phyloP scores from a whole-genome alignment of 768 basidiomycete genomes.

The Megacollybia marginata region DNA sequence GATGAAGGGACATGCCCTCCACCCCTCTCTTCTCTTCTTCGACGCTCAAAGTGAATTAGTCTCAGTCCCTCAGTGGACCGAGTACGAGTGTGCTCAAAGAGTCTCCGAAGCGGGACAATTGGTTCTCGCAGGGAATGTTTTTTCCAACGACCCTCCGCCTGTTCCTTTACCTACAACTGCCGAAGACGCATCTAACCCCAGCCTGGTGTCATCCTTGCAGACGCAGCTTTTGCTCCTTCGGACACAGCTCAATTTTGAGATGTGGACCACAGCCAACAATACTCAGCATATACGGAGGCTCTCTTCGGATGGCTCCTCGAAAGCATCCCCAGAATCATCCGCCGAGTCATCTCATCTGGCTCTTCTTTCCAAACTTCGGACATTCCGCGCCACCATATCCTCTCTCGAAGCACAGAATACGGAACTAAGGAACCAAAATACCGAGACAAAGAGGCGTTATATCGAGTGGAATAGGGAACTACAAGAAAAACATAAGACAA shows the following conservation, averaged over 20 bases:
- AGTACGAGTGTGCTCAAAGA: conserved; percentile 54
- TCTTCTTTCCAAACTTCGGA: conserved; percentile 42
- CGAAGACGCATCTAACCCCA: conserved; percentile 9
- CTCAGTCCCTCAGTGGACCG: conserved; percentile 59
- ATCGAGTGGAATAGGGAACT: conserved; percentile 79
- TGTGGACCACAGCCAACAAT: conserved; percentile 78
- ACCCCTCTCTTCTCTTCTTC: conserved; percentile 63
- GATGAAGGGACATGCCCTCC: conserved; percentile 64
- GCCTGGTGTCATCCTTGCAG: conserved; percentile 65
- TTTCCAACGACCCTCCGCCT: background rate
- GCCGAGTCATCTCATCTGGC: background rate
- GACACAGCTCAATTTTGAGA: conserved; percentile 80
- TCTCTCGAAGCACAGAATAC: conserved; percentile 62
- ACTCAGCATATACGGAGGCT: conserved; percentile 69
- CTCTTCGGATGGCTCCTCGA: no score
- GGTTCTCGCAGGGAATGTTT: background rate
- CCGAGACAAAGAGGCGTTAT: conserved; percentile 69
- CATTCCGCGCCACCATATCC: conserved; percentile 63
- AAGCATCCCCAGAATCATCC: no score
- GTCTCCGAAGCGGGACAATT: conserved; percentile 65
- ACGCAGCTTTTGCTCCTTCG: conserved; percentile 67
- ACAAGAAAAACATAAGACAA: conserved; percentile 66
- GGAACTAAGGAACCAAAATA: conserved; percentile 67
- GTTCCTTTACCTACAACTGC: conserved; percentile 1
- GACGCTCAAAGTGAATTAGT: conserved; percentile 59